phyloP scores from a whole-genome alignment of 805 yeast genomes.

The Ogataea trehalophila region DNA sequence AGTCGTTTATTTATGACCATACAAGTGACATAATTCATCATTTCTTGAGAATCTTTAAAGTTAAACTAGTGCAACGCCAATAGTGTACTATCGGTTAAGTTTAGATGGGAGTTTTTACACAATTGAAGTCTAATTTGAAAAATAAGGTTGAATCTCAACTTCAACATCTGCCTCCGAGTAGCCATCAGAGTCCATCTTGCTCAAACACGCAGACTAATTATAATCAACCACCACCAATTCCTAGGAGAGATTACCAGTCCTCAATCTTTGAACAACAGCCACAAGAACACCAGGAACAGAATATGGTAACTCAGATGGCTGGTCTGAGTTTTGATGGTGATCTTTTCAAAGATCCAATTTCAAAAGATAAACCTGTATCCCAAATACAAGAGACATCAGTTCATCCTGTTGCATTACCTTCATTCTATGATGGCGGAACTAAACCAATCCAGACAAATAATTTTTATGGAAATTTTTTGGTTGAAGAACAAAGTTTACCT shows the following conservation, averaged over 20 bases:
- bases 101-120: constrained; percentile 20
- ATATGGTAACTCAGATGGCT: too few species aligned
- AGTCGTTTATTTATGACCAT: too few species aligned
- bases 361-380: constrained; percentile 15
- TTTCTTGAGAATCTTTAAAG: too few species aligned
- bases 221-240: constrained; percentile 19
- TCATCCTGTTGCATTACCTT: constrained; percentile 61
- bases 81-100: neutral
- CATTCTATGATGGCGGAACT: constrained; percentile 31
- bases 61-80: too few species aligned
- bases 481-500: constrained; percentile 63
- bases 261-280: neutral
- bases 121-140: constrained; percentile 4
- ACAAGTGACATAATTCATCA: too few species aligned
- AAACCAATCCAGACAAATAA: constrained; percentile 72
- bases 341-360: constrained; percentile 19
- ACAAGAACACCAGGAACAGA: too few species aligned
- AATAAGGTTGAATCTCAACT: constrained; percentile 6
- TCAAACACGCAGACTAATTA: neutral
- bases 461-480: constrained; percentile 67
- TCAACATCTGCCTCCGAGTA: neutral
- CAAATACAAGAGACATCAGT: constrained; percentile 46
- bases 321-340: constrained; percentile 4
- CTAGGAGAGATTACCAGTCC: constrained; percentile 17
- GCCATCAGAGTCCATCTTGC: too few species aligned